A percentile compares a stretch with the other conserved stretches of the same genome.
phyloP scores from a whole-genome alignment of 202 grass and related monocot genomes.

The Panicum hallii region DNA sequence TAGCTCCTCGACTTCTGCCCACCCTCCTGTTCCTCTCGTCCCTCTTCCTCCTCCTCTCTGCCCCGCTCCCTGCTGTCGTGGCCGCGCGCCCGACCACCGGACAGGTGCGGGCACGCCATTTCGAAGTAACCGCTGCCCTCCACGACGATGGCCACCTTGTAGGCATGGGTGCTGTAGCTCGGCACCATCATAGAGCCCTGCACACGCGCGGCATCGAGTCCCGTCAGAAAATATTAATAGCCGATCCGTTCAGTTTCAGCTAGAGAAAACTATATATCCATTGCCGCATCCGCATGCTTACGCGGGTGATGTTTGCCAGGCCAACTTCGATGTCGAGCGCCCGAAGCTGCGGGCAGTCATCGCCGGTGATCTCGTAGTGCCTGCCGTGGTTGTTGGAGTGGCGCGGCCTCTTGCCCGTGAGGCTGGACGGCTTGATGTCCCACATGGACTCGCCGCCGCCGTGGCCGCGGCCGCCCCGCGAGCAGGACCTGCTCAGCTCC shows the following conservation, averaged over 20 bases:
- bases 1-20: slow-evolving; percentile 43
- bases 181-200: slow-evolving; percentile 79
- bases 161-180: slow-evolving; percentile 53
- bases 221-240: background rate
- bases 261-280: too few relatives aligned
- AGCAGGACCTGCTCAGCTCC: slow-evolving; percentile 53
- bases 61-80: slow-evolving; percentile 26
- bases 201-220: background rate
- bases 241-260: background rate
- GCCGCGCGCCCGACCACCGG: slow-evolving; percentile 12
- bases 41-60: slow-evolving; percentile 27
- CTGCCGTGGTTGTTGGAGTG: slow-evolving; percentile 66
- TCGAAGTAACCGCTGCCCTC: slow-evolving; percentile 59
- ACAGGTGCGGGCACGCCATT: slow-evolving; percentile 66
- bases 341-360: slow-evolving; percentile 57
- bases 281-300: too few relatives aligned
- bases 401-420: slow-evolving; percentile 48
- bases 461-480: background rate
- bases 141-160: slow-evolving; percentile 60
- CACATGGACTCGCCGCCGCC: slow-evolving; percentile 40
- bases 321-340: slow-evolving; percentile 55
- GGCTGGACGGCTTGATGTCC: slow-evolving; percentile 62
- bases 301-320: slow-evolving; percentile 63
- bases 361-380: slow-evolving; percentile 54
- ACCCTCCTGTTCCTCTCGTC: background rate